Evolutionary conservation across 2,329 filamentous ascomycete genomes (phyloP).

Genomic region (Scleromitrula shiraiana): DNA sequence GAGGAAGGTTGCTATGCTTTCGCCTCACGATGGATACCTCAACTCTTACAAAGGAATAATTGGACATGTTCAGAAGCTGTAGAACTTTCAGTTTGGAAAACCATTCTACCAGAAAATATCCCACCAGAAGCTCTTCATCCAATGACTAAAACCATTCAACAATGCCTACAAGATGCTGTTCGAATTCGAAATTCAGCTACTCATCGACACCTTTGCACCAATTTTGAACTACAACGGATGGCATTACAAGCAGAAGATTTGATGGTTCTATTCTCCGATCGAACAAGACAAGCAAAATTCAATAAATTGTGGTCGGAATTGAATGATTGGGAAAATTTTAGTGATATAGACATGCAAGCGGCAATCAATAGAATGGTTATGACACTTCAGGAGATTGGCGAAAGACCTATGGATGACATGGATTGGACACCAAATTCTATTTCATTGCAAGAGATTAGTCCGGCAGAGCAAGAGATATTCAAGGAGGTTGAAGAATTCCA

Average conservation of each 20-base stretch:
- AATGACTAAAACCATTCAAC: slow-evolving; percentile 16
- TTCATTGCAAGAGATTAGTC: slow-evolving; percentile 23
- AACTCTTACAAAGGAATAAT: slow-evolving; percentile 16
- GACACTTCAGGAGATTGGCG: slow-evolving; percentile 25
- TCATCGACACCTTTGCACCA: slow-evolving; percentile 27
- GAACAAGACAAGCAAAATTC: slow-evolving; percentile 23
- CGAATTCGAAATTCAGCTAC: slow-evolving; percentile 25
- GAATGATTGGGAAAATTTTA: slow-evolving; percentile 20
- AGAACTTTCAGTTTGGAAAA: slow-evolving; percentile 26
- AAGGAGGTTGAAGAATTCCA: slow-evolving; percentile 8
- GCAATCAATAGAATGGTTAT: slow-evolving; percentile 19
- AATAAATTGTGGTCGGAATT: slow-evolving; percentile 19
- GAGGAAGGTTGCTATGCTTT: slow-evolving; percentile 29
- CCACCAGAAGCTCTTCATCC: slow-evolving; percentile 18
- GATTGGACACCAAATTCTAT: slow-evolving; percentile 29
- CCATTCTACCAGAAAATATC: slow-evolving; percentile 17
- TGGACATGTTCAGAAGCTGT: slow-evolving; percentile 27
- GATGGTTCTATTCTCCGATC: slow-evolving; percentile 26
- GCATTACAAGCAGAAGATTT: slow-evolving; percentile 22
- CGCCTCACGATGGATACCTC: slow-evolving; percentile 25
- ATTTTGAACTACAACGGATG: slow-evolving; percentile 23
- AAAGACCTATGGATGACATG: slow-evolving; percentile 27
- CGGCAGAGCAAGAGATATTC: neutral
- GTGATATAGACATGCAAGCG: slow-evolving; percentile 11
- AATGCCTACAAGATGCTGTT: slow-evolving; percentile 23